A percentile compares a stretch with the other conserved stretches of the same genome.
Evolutionary conservation across 306 rosid genomes (phyloP).

Genomic region (Glycyrrhiza uralensis): DNA sequence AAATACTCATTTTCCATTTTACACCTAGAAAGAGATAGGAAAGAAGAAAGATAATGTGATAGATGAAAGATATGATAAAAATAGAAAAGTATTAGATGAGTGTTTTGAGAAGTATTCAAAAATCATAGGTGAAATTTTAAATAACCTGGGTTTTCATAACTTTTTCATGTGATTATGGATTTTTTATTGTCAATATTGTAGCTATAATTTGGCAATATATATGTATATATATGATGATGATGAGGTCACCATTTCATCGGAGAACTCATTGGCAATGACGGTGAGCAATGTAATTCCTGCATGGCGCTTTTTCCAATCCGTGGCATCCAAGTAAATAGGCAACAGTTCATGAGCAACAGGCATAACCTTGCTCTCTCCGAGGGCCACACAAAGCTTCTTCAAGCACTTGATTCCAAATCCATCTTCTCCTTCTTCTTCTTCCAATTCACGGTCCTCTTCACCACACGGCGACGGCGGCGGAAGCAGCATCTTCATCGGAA

Average conservation of each 20-base stretch:
- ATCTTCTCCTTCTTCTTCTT: background rate
- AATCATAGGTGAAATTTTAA: too few relatives aligned
- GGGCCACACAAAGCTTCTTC: conserved; percentile 21
- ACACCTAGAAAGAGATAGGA: too few relatives aligned
- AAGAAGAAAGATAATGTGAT: too few relatives aligned
- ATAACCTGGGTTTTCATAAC: background rate
- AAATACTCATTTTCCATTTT: too few relatives aligned
- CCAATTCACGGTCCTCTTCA: conserved; percentile 14
- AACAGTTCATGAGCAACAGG: conserved; percentile 7
- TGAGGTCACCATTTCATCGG: conserved; percentile 42
- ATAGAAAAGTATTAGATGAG: too few relatives aligned
- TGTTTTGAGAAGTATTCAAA: too few relatives aligned
- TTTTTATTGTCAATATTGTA: too few relatives aligned
- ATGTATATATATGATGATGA: background rate
- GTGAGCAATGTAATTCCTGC: conserved; percentile 41
- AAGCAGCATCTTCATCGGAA: conserved; percentile 30
- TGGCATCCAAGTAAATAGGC: conserved; percentile 20
- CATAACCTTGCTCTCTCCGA: conserved; percentile 23
- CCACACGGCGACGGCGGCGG: background rate
- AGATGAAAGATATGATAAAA: too few relatives aligned
- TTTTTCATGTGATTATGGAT: background rate
- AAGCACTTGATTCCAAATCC: conserved; percentile 32
- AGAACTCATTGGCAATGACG: conserved; percentile 23
- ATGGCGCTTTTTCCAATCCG: conserved; percentile 39
- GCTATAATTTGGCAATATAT: too few relatives aligned